Evolutionary conservation across 805 yeast species (phyloP), one percentile per base, ranked within the genome.

Genomic region (Sugiyamaella floridensis): DNA sequence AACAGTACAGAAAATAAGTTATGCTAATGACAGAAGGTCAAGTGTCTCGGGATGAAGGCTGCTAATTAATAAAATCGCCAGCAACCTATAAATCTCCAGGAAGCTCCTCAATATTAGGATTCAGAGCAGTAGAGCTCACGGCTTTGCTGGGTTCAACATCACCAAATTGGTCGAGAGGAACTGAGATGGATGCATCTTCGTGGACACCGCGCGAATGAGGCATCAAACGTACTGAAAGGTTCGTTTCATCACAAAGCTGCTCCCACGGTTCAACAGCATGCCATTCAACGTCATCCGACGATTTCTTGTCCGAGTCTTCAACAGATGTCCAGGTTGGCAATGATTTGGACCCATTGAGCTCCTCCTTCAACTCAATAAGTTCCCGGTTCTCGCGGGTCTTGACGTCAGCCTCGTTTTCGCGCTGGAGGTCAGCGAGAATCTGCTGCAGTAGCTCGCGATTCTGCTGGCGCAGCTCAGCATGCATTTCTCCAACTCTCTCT

Each of bases 161-260:
- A 11, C 37, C 37, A 32, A 32, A 32, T 11, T 32, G 37, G 37
- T 32, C 37, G 9, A 32, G 37, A 32, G 37, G 37, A 32, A 32
- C 8, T 32, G 37, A 10, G 37, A 32, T 32, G 37, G 37, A 32
- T 10, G 40, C 44, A 9, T 53, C 52, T 20, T 55, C 58, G 10
- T 49, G 42, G 20, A 64, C 60, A 71, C 76, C 74, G 5, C 69
- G 65, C 11, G 66, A 58, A 55, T 72, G 63, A 34, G 64, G 59
- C 47, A 60, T 48, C 32, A 60, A 37, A n/a, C 62, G 46, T 2
- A 60, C 57, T 43, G 53, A 28, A 11, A 60, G 53, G 49, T 59
- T 61, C 7, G 63, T 60, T 45, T 60, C 62, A 16, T 59, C 58
- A 1, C 53, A 42, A n/a, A 60, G 47, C 19, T 45, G 41, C 12